Conservation (phyloP, 306 rosid genomes). For the Rosa chinensis region DNA sequence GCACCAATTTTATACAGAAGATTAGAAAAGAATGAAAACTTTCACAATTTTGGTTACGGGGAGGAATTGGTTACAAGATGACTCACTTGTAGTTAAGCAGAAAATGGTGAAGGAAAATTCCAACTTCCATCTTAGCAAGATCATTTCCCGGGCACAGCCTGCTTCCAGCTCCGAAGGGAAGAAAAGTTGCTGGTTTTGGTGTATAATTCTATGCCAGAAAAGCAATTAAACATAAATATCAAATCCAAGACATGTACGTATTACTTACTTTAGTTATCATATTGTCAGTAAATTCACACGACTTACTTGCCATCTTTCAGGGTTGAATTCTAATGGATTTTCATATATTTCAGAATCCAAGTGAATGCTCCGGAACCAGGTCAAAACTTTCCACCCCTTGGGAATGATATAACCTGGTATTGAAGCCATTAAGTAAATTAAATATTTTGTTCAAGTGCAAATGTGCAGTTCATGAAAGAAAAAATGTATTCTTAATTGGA, state of each 20-base stretch:
- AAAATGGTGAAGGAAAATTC: conserved; percentile 78
- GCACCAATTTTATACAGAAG: background rate
- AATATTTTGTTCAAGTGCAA: background rate
- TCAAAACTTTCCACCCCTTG: conserved; percentile 83
- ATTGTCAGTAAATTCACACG: background rate
- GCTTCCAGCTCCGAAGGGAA: conserved; percentile 87
- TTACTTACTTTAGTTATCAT: background rate
- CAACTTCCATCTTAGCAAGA: conserved; percentile 71
- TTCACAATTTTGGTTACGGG: background rate
- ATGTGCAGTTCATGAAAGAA: background rate
- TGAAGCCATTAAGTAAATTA: conserved; percentile 12
- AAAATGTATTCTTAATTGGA: background rate
- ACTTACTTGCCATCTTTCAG: conserved; percentile 85
- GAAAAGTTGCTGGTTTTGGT: conserved; percentile 74
- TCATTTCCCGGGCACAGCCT: conserved; percentile 78
- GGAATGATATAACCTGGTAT: conserved; percentile 72
- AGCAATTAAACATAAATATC: background rate
- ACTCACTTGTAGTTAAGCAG: conserved; percentile 64
- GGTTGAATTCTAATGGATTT: conserved; percentile 72
- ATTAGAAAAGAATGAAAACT: background rate
- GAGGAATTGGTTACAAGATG: background rate
- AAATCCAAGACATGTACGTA: background rate
- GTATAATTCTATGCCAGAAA: conserved; percentile 28
- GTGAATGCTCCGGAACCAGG: conserved; percentile 86
- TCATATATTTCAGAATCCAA: conserved; percentile 77